Base-by-base conservation (phyloP, 768 basidiomycete genomes). In the Suillus sp. region DNA sequence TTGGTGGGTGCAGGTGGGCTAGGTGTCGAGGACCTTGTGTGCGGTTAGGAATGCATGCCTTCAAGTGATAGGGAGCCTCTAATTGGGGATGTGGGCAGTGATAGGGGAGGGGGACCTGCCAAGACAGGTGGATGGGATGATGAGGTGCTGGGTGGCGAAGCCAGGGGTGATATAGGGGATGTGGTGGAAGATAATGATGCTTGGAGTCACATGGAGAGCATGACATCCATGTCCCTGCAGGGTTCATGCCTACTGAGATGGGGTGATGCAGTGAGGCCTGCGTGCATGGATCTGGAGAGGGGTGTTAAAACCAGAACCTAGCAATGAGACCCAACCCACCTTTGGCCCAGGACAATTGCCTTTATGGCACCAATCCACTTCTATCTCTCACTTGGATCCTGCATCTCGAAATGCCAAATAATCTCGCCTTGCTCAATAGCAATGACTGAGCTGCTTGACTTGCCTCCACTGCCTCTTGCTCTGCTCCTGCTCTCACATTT, bases 161-260 rank as follows among this genome's bases (percentile, higher is more conserved):
- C 50, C 9, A 61, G n/a, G 45, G 59, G 50, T 32, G 50, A 61
- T 68, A 22, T 61, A 38, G 59, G 68, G 65, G 32, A 50, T 51
- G 45, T 27, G 59, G 27, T 64, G 65, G 60, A 79, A 34, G 78
- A 78, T 66, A 80, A 77, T 59, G 86, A 75, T n/a, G 84, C 86
- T 67, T 91, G 89, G 37, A 85, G 80, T 55, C 87, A 86, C 81
- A 93, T 91, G 35, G 89, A 88, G 42, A 93, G 80, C 84, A 92
- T 90, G 53, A 92, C 91, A 71, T 93, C 91, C 79, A 93, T 84
- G 70, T 93, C 91, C 7, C 91, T 91, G 53, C 86, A 81, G 25
- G 90, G 90, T 64, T 91, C 91, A 30, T 82, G 77, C 18, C 77
- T 78, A 25, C 80, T 77, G 3, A 77, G 67, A 45, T 76, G 76